phyloP scores from a whole-genome alignment of 1,284 basidiomycete species.

The Sanghuangporus sanghuang region DNA sequence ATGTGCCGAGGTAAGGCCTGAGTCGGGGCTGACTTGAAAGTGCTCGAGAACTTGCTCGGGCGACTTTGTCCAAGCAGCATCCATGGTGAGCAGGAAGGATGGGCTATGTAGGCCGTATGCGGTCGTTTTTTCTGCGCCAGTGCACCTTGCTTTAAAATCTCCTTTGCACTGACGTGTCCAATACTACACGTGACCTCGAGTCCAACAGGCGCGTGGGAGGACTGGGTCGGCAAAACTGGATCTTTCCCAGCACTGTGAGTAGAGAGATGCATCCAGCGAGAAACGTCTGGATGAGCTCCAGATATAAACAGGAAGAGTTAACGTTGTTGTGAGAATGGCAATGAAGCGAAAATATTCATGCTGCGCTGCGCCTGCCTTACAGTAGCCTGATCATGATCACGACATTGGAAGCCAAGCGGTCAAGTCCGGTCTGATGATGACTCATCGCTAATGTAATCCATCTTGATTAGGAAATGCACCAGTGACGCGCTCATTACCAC shows the following conservation, averaged over 20 bases:
- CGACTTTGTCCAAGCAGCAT: constrained; percentile 66
- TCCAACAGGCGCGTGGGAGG: neutral
- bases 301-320: neutral
- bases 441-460: neutral
- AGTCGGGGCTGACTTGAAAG: constrained; percentile 52
- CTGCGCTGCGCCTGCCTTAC: neutral
- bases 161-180: constrained; percentile 1
- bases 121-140: no score
- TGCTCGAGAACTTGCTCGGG: constrained; percentile 60
- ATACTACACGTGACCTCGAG: neutral
- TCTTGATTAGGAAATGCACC: neutral
- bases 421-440: neutral
- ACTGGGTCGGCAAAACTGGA: neutral
- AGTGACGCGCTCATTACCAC: constrained; percentile 1
- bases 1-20: constrained; percentile 54
- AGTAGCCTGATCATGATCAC: neutral
- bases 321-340: neutral
- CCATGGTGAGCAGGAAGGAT: constrained; percentile 40
- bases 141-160: neutral
- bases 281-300: neutral
- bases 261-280: neutral
- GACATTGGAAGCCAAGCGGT: neutral
- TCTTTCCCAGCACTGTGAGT: constrained; percentile 4
- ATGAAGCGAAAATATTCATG: neutral
- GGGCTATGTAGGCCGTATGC: constrained; percentile 6